Conservation (phyloP, 177 flowering plant species). For the Vitis hybrid region DNA sequence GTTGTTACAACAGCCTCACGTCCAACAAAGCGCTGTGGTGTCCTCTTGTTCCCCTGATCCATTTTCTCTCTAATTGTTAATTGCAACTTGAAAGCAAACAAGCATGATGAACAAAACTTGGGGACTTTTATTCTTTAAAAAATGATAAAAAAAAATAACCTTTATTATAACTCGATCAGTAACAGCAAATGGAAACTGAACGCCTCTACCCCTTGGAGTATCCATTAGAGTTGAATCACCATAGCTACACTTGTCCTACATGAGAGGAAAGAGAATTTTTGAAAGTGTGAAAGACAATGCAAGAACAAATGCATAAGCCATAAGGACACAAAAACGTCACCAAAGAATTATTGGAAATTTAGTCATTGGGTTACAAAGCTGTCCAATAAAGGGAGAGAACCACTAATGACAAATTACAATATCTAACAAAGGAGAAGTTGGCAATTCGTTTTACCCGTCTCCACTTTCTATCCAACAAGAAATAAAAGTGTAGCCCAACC, state of each 20-base stretch:
- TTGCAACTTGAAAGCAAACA: slow-evolving; percentile 2
- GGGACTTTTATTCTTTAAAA: neutral
- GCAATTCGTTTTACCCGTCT: no score
- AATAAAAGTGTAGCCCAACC: no score
- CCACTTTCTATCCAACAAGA: no score
- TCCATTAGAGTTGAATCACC: slow-evolving; percentile 57
- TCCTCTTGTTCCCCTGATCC: slow-evolving; percentile 90
- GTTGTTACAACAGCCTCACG: slow-evolving; percentile 94
- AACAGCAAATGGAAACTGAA: slow-evolving; percentile 89
- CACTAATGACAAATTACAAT: no score
- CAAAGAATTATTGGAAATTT: no score
- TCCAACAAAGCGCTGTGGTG: slow-evolving; percentile 91
- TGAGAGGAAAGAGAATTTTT: slow-evolving; percentile 3
- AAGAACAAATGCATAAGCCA: no score
- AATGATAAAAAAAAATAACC: slow-evolving; percentile 36
- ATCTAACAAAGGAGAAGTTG: no score
- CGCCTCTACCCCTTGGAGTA: slow-evolving; percentile 67
- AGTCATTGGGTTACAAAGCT: no score
- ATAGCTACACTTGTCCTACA: slow-evolving; percentile 67
- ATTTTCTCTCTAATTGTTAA: slow-evolving; percentile 5
- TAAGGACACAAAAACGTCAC: no score
- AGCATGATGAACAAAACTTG: slow-evolving; percentile 12
- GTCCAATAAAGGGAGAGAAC: no score
- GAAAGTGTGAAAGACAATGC: no score
- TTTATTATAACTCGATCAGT: slow-evolving; percentile 83